Conservation (phyloP, 805 yeast species). For the Candida pseudofarinosa region DNA sequence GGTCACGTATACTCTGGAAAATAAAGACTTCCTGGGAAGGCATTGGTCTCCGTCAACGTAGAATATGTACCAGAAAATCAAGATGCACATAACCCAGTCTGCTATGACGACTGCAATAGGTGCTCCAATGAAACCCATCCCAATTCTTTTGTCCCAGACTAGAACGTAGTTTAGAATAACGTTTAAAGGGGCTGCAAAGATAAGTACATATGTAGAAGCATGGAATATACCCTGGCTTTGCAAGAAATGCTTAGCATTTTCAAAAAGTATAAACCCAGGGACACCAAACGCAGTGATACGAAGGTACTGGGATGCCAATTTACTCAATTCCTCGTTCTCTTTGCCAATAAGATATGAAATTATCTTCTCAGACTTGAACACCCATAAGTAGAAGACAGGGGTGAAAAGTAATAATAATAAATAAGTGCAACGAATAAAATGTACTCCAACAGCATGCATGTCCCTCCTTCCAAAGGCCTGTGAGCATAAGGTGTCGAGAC, state of each 20-base stretch:
- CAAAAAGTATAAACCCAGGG: slow-evolving; percentile 71
- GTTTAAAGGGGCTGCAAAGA: slow-evolving; percentile 72
- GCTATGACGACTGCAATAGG: slow-evolving; percentile 71
- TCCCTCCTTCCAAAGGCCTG: slow-evolving; percentile 74
- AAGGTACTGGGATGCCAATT: slow-evolving; percentile 57
- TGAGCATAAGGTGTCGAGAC: slow-evolving; percentile 73
- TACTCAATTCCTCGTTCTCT: slow-evolving; percentile 20
- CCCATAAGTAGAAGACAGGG: slow-evolving; percentile 62
- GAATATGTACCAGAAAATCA: slow-evolving; percentile 46
- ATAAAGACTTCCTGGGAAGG: slow-evolving; percentile 31
- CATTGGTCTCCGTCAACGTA: slow-evolving; percentile 44
- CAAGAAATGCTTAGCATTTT: slow-evolving; percentile 66
- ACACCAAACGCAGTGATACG: slow-evolving; percentile 56
- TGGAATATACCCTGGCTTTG: slow-evolving; percentile 79
- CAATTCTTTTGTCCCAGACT: slow-evolving; percentile 59
- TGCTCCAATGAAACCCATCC: slow-evolving; percentile 70
- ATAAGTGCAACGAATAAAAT: slow-evolving; percentile 63
- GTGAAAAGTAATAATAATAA: slow-evolving; percentile 47
- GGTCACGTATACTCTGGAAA: slow-evolving; percentile 25
- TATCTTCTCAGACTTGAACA: slow-evolving; percentile 48
- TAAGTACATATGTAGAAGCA: slow-evolving; percentile 69
- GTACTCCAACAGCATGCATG: slow-evolving; percentile 60
- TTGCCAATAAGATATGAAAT: slow-evolving; percentile 29
- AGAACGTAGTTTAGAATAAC: slow-evolving; percentile 60
- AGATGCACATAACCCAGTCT: slow-evolving; percentile 65